These are phyloP conservation scores for Globisporangium mamillatum DNA, from an alignment of 352 stramenopile species.

Conservation along the genomic window DNA sequence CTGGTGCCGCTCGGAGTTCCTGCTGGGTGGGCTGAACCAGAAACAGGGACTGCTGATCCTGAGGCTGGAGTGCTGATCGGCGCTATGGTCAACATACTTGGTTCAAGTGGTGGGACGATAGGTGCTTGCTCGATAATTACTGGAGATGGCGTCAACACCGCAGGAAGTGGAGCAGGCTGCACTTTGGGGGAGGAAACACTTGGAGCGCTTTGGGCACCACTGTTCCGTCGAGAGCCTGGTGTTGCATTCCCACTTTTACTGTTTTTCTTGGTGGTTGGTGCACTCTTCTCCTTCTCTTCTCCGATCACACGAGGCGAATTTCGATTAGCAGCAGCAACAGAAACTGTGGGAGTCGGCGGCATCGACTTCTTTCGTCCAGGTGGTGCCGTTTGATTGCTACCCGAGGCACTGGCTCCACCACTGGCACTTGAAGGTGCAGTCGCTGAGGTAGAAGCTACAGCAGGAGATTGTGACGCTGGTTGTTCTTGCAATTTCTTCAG, in stretches of 20 bases:
- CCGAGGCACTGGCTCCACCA: not conserved
- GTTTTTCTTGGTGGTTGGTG: constrained; percentile 37
- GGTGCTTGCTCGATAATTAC: not conserved
- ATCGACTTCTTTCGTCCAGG: constrained; percentile 16
- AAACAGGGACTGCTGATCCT: not conserved
- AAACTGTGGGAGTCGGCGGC: not conserved
- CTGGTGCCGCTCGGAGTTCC: not conserved
- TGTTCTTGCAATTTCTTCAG: constrained; percentile 64
- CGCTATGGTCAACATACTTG: not conserved
- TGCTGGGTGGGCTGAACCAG: not conserved
- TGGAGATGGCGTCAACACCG: not conserved
- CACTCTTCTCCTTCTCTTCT: constrained; percentile 53
- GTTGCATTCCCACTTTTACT: constrained; percentile 29
- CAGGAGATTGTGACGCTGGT: constrained; percentile 6
- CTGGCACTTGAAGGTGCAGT: constrained; percentile 15
- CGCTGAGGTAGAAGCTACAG: constrained; percentile 6
- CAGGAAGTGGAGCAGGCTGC: constrained; percentile 2
- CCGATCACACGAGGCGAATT: constrained; percentile 20
- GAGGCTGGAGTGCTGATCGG: not conserved
- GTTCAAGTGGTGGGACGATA: constrained; percentile 6
- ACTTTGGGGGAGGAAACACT: constrained; percentile 10
- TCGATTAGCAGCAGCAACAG: constrained; percentile 7
- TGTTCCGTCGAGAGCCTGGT: constrained; percentile 32
- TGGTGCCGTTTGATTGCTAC: not conserved
- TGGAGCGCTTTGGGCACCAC: constrained; percentile 17